Percentiles rank a stretch among this genome's conserved stretches.
Evolutionary conservation across 257 asterid species (phyloP).

Genomic region (Ilex aquifolium): DNA sequence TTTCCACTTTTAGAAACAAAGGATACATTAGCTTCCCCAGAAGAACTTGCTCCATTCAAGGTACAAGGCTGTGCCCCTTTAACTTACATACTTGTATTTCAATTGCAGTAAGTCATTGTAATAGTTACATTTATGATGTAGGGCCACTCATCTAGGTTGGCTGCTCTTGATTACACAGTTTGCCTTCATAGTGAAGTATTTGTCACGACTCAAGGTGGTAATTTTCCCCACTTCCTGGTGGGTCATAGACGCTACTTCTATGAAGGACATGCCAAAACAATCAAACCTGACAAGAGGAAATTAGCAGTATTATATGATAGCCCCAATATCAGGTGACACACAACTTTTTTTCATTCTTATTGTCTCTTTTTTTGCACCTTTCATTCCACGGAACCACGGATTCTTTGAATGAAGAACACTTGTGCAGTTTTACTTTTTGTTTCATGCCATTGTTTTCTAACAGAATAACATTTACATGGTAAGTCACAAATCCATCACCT

Average conservation of each 20-base stretch:
- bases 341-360: background rate
- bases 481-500: too few species aligned
- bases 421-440: too few species aligned
- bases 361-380: background rate
- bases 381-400: background rate
- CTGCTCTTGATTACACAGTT: constrained; percentile 96
- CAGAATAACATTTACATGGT: too few species aligned
- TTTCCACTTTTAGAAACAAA: constrained; percentile 82
- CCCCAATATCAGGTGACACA: constrained; percentile 65
- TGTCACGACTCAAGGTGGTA: constrained; percentile 94
- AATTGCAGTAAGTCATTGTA: constrained; percentile 1
- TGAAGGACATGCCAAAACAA: constrained; percentile 83
- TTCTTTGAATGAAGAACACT: too few species aligned
- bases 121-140: constrained; percentile 15
- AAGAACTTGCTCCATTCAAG: constrained; percentile 80
- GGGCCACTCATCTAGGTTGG: constrained; percentile 97
- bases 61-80: constrained; percentile 21
- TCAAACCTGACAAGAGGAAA: constrained; percentile 93
- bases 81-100: background rate
- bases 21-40: constrained; percentile 65
- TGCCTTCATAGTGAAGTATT: constrained; percentile 96
- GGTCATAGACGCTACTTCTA: constrained; percentile 90
- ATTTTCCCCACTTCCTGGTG: constrained; percentile 95
- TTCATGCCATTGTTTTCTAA: too few species aligned
- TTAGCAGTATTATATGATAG: constrained; percentile 73